Evolutionary conservation across 2,329 filamentous ascomycete genomes (phyloP).

Genomic region (Fusarium denticulatum): DNA sequence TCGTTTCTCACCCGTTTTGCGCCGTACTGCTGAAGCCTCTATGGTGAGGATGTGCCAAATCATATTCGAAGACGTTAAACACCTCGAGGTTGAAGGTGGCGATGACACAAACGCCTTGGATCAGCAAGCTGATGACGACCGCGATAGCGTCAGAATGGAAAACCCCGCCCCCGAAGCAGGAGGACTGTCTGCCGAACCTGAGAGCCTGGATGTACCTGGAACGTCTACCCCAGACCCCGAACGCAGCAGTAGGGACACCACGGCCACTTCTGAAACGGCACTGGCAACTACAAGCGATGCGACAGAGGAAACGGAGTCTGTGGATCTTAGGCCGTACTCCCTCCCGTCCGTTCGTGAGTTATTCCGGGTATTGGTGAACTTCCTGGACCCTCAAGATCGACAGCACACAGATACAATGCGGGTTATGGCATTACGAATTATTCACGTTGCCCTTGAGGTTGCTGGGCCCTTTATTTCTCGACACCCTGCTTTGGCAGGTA

Average conservation of each 20-base stretch:
- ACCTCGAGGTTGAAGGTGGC: conserved; percentile 77
- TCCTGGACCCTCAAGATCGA: conserved; percentile 91
- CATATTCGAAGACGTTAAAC: conserved; percentile 92
- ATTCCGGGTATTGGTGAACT: conserved; percentile 91
- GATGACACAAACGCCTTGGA: conserved; percentile 74
- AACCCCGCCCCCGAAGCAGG: conserved; percentile 30
- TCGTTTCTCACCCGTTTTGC: conserved; percentile 87
- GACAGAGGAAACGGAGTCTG: conserved; percentile 55
- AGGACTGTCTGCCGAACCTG: conserved; percentile 27
- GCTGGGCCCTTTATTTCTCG: conserved; percentile 94
- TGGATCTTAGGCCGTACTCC: conserved; percentile 86
- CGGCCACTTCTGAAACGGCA: conserved; percentile 56
- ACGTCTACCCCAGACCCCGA: conserved; percentile 32
- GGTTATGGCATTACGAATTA: conserved; percentile 96
- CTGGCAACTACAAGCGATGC: conserved; percentile 44
- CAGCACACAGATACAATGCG: conserved; percentile 95
- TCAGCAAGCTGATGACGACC: conserved; percentile 72
- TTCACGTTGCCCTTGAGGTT: conserved; percentile 96
- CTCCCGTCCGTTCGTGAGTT: conserved; percentile 93
- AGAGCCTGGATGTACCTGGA: conserved; percentile 31
- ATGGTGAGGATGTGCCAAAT: conserved; percentile 99
- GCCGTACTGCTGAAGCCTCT: conserved; percentile 91
- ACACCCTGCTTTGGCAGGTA: conserved; percentile 84
- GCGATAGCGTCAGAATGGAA: conserved; percentile 85
- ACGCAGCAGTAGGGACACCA: conserved; percentile 60